A percentile compares a stretch with the other conserved stretches of the same genome.
Evolutionary conservation across 2,329 filamentous ascomycete genomes (phyloP).

Genomic region (Sporothrix dimorphospora): DNA sequence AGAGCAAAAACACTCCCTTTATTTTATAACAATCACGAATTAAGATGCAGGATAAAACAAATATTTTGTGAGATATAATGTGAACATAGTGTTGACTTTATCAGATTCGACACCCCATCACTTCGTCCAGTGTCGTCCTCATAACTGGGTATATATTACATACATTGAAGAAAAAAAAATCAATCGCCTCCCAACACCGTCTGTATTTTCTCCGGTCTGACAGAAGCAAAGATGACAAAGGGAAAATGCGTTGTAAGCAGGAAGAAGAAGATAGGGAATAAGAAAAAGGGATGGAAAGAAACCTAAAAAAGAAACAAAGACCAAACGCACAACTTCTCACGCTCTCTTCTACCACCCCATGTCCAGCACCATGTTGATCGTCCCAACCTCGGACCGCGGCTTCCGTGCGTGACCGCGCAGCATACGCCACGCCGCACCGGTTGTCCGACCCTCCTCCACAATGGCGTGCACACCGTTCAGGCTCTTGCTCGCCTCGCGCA

Average conservation of each 20-base stretch:
- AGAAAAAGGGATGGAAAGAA: neutral
- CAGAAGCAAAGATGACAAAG: neutral
- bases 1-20: too few species aligned
- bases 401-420: slow-evolving; percentile 68
- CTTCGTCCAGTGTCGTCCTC: slow-evolving; percentile 2
- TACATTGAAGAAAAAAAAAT: neutral
- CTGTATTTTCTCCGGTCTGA: neutral
- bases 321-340: neutral
- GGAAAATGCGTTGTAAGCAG: neutral
- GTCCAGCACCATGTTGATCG: slow-evolving; percentile 44
- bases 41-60: neutral
- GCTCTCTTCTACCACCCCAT: slow-evolving; percentile 3
- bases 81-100: neutral
- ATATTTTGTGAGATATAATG: neutral
- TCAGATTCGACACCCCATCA: neutral
- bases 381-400: slow-evolving; percentile 48
- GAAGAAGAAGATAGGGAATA: neutral
- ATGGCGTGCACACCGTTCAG: slow-evolving; percentile 63
- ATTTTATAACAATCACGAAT: neutral
- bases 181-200: neutral
- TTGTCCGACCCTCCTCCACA: slow-evolving; percentile 64
- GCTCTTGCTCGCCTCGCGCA: slow-evolving; percentile 61
- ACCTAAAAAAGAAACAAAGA: neutral
- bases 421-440: slow-evolving; percentile 63
- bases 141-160: slow-evolving; percentile 24